Conservation (phyloP, 179 eudicot species). For the Silene coronaria region DNA sequence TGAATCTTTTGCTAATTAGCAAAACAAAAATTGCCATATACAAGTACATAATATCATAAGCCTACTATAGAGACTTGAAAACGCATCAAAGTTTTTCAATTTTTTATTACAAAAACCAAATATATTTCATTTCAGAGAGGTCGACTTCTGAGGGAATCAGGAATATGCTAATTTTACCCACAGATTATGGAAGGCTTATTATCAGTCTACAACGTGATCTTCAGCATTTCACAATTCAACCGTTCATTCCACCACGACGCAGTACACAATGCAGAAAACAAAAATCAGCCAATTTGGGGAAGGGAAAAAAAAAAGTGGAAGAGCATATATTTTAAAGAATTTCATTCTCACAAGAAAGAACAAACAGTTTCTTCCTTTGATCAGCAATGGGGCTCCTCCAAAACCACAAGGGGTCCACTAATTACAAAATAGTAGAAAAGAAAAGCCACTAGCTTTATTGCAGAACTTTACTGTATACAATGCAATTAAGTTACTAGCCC, state of each 20-base stretch:
- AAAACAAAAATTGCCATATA: not conserved
- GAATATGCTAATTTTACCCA: not conserved
- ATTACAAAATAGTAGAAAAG: not conserved
- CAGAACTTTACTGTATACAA: not conserved
- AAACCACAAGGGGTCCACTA: not conserved
- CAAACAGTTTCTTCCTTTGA: not conserved
- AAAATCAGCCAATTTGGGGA: conserved; percentile 1
- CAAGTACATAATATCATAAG: not conserved
- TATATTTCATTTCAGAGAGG: not conserved
- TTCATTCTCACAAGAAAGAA: not conserved
- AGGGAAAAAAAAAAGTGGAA: not conserved
- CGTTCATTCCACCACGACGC: not conserved
- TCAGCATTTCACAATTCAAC: conserved; percentile 6
- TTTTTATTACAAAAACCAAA: not conserved
- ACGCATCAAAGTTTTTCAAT: not conserved
- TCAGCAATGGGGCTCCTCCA: not conserved
- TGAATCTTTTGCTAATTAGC: not conserved
- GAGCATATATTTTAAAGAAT: not conserved
- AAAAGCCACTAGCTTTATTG: not conserved
- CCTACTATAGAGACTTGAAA: not conserved
- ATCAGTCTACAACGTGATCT: not conserved
- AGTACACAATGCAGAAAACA: not conserved
- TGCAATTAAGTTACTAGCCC: not conserved
- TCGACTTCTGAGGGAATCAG: not conserved
- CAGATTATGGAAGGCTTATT: too few species aligned